Base-by-base conservation (phyloP, 129 eudicot genomes). In the Escallonia rubra region DNA sequence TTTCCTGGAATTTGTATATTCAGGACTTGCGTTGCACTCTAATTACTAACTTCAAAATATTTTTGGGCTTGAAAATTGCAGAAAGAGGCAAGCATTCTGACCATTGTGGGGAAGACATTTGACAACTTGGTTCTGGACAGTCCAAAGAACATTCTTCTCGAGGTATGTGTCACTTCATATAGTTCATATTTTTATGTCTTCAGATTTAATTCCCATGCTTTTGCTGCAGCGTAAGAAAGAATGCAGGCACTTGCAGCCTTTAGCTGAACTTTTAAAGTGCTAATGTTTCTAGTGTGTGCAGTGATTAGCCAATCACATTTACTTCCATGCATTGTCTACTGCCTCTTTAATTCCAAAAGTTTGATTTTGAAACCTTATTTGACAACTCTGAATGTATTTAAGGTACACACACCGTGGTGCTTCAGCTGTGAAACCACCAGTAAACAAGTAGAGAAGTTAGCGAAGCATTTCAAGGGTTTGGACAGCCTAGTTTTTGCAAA, bases 321-420 rank as follows among this genome's bases (percentile, higher is more conserved):
- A 23, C 34, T 23, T 23, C 1, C 34, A 23, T 23, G 34, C 34
- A 23, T 23, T 23, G 34, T 23, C 34, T 23, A 23, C 34, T 23
- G 34, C 34, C 34, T 23, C 1, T 23, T 23, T 23, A 0, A 23
- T 23, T 23, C 34, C 34, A 23, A 23, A 23, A 23, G 34, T 23
- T 23, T 23, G 34, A 23, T 23, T 0, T 23, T 23, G 34, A 23
- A 45, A 12, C 8, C 47, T 69, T 41, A 40, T 61, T 51, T 7
- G 47, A 46, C n/a, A 4, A 6, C 15, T n/a, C 57, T 75, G 59
- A 40, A 81, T 57, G 46, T 71, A 47, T 76, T 69, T 54, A 62
- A 91, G 97, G 80, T 91, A 71, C 85, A 91, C 68, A 86, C 98
- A 41, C 98, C 98, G 49, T 88, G 98, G 98, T 91, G 96, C 72